Conservation (phyloP, 2,329 filamentous ascomycete species). For the Triangularia setosa region DNA sequence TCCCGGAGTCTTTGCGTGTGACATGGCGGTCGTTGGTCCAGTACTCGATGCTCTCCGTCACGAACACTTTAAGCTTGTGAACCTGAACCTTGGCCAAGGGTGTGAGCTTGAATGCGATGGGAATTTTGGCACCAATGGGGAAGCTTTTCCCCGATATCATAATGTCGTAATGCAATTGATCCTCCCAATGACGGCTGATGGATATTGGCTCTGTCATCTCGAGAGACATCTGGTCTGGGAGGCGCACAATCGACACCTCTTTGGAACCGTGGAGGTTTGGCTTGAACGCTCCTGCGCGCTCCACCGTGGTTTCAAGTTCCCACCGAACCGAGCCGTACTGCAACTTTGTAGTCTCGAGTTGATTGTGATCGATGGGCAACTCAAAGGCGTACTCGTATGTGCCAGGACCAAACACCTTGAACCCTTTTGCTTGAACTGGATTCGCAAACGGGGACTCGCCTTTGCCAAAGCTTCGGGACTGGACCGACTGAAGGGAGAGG, state of each 20-base stretch:
- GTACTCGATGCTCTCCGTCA: conserved; percentile 88
- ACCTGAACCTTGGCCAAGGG: conserved; percentile 90
- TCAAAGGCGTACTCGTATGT: conserved; percentile 71
- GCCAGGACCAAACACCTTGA: conserved; percentile 78
- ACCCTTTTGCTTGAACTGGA: conserved; percentile 61
- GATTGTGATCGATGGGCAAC: conserved; percentile 79
- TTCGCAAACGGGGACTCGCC: conserved; percentile 66
- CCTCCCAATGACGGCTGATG: conserved; percentile 90
- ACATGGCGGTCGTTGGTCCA: conserved; percentile 83
- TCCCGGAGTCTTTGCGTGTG: conserved; percentile 76
- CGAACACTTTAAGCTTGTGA: conserved; percentile 85
- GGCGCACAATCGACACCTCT: conserved; percentile 78
- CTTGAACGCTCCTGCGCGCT: conserved; percentile 84
- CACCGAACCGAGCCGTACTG: conserved; percentile 85
- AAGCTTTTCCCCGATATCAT: conserved; percentile 96
- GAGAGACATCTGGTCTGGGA: conserved; percentile 81
- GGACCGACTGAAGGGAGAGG: conserved; percentile 73
- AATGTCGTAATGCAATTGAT: conserved; percentile 92
- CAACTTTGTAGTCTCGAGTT: conserved; percentile 84
- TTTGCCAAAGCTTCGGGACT: conserved; percentile 81
- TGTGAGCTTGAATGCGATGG: conserved; percentile 90
- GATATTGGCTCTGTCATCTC: conserved; percentile 92
- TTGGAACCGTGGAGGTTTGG: conserved; percentile 79
- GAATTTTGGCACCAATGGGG: conserved; percentile 79
- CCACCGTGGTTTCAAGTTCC: conserved; percentile 78